A percentile compares a stretch with the other conserved stretches of the same genome.
phyloP scores from a whole-genome alignment of 2,329 filamentous ascomycete species.

The Calycina marina region DNA sequence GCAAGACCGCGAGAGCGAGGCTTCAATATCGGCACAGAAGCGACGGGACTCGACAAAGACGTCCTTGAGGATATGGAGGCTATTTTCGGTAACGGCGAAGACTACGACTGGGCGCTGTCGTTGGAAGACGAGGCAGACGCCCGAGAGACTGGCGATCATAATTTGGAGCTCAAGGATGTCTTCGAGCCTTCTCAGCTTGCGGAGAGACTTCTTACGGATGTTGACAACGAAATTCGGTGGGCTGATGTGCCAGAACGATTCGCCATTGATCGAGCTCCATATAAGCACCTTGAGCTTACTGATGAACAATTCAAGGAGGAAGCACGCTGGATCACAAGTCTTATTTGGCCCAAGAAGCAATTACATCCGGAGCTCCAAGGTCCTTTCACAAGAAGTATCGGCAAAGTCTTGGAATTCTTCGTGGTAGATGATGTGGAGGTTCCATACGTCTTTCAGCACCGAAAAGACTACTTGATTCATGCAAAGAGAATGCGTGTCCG shows the following conservation, averaged over 20 bases:
- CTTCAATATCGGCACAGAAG: constrained; percentile 57
- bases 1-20: constrained; percentile 63
- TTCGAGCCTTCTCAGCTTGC: constrained; percentile 92
- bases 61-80: constrained; percentile 90
- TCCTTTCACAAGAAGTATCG: constrained; percentile 77
- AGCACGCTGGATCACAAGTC: constrained; percentile 77
- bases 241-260: constrained; percentile 88
- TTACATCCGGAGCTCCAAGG: constrained; percentile 49
- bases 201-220: constrained; percentile 89
- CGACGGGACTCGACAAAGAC: constrained; percentile 76
- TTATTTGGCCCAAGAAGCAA: constrained; percentile 79
- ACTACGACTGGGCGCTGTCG: constrained; percentile 89
- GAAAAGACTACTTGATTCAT: constrained; percentile 94
- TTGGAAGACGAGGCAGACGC: constrained; percentile 78
- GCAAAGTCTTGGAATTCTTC: constrained; percentile 89
- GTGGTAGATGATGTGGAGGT: constrained; percentile 90
- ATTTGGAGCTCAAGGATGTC: constrained; percentile 88
- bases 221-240: constrained; percentile 80
- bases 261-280: constrained; percentile 79
- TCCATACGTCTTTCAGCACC: constrained; percentile 94
- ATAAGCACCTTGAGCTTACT: constrained; percentile 66
- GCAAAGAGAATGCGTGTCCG: constrained; percentile 53
- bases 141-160: constrained; percentile 63
- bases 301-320: constrained; percentile 85
- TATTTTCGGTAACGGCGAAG: constrained; percentile 89